A percentile compares a stretch with the other conserved stretches of the same genome.
Conservation (phyloP, 2,329 filamentous ascomycete genomes). For the Hypoxylon sp. region DNA sequence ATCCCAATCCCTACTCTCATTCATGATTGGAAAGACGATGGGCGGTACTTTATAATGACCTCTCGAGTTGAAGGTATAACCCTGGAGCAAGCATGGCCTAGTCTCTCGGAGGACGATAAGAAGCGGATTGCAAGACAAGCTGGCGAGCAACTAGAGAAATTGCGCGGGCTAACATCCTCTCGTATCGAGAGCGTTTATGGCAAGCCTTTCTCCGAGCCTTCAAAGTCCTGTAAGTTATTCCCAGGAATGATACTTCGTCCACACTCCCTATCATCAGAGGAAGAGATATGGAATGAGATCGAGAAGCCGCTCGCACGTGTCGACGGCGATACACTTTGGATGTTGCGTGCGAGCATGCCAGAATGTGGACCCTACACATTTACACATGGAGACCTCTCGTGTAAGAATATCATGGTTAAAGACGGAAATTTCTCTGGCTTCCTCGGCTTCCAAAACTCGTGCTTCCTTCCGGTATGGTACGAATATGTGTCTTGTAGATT, state of each 20-base stretch:
- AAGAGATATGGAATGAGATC: slow-evolving; percentile 8
- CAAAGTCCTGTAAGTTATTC: neutral
- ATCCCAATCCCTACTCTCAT: neutral
- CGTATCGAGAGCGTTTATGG: slow-evolving; percentile 11
- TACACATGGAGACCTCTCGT: slow-evolving; percentile 15
- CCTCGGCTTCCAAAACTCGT: slow-evolving; percentile 20
- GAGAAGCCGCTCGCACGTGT: neutral
- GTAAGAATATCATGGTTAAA: slow-evolving; percentile 18
- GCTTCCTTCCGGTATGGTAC: slow-evolving; percentile 22
- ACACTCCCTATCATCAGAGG: slow-evolving; percentile 9
- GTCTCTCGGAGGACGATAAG: slow-evolving; percentile 1
- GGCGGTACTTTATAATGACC: slow-evolving; percentile 1
- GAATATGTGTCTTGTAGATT: slow-evolving; percentile 9
- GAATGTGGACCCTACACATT: slow-evolving; percentile 12
- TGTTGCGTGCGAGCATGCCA: slow-evolving; percentile 8
- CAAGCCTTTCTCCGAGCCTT: neutral
- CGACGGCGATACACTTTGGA: neutral
- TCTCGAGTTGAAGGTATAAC: slow-evolving; percentile 8
- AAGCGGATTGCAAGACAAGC: slow-evolving; percentile 12
- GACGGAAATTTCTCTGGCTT: slow-evolving; percentile 19
- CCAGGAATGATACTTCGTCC: neutral
- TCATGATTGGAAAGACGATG: slow-evolving; percentile 1
- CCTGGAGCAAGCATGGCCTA: slow-evolving; percentile 5
- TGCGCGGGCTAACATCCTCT: neutral
- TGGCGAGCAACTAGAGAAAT: neutral